A percentile compares a stretch with the other conserved stretches of the same genome.
phyloP scores from a whole-genome alignment of 805 yeast species.

The Wickerhamomyces subpelliculosus region DNA sequence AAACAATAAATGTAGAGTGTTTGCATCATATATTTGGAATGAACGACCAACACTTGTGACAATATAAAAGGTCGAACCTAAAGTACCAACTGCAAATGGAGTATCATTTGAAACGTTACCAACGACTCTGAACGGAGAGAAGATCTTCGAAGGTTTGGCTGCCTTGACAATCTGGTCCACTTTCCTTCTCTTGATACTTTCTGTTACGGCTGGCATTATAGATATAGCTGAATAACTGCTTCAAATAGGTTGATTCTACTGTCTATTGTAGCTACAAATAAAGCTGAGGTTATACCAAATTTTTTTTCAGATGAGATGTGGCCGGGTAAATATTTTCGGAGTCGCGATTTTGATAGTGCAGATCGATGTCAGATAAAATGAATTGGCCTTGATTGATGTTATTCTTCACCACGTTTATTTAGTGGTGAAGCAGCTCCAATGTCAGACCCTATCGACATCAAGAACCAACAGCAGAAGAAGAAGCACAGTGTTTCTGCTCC shows the following conservation, averaged over 20 bases:
- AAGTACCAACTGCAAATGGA: slow-evolving; percentile 83
- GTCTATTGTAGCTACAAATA: too few relatives aligned
- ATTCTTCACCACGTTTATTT: not conserved
- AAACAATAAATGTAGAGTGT: slow-evolving; percentile 75
- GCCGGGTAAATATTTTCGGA: too few relatives aligned
- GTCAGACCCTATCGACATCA: slow-evolving; percentile 19
- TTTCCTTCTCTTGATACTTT: slow-evolving; percentile 12
- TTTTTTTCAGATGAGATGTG: too few relatives aligned
- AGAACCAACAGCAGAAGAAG: not conserved
- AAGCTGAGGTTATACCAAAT: too few relatives aligned
- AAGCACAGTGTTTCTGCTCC: slow-evolving; percentile 15
- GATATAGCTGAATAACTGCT: too few relatives aligned
- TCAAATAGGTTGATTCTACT: not conserved
- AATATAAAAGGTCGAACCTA: slow-evolving; percentile 82
- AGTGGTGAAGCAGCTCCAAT: slow-evolving; percentile 1
- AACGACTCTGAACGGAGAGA: slow-evolving; percentile 80
- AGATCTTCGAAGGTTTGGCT: slow-evolving; percentile 45
- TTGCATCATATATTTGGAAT: slow-evolving; percentile 90
- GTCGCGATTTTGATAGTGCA: too few relatives aligned
- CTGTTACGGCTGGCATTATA: slow-evolving; percentile 3
- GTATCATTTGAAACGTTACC: slow-evolving; percentile 85
- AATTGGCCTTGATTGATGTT: not conserved
- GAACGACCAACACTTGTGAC: slow-evolving; percentile 86
- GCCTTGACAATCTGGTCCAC: slow-evolving; percentile 4
- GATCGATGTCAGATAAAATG: not conserved